Conservation (phyloP, 106 monocot species). For the Iris macrosiphon region DNA sequence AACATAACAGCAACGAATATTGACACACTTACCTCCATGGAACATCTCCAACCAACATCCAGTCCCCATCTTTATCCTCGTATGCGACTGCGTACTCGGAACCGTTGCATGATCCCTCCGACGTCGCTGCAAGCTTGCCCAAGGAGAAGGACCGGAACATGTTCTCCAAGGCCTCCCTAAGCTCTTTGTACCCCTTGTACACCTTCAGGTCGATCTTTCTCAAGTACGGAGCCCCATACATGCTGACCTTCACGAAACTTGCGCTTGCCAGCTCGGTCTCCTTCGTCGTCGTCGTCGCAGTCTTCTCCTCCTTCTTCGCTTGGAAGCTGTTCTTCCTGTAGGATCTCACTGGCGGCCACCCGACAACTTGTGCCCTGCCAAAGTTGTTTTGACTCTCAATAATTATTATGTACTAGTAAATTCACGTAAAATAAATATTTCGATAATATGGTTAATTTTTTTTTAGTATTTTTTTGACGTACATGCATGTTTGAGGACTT, state of each 20-base stretch:
- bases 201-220: constrained; percentile 66
- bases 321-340: constrained; percentile 21
- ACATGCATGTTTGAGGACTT: no score
- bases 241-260: constrained; percentile 77
- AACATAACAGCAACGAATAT: no score
- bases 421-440: no score
- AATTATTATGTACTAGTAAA: no score
- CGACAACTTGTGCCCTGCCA: constrained; percentile 66
- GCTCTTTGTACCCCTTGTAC: constrained; percentile 56
- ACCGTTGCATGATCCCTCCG: no score
- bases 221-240: constrained; percentile 81
- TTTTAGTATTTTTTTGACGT: no score
- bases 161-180: constrained; percentile 43
- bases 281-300: constrained; percentile 1
- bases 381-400: neutral
- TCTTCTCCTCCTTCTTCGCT: constrained; percentile 8
- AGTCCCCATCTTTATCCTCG: no score
- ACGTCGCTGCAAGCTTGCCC: no score
- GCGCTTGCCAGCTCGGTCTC: constrained; percentile 7
- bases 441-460: no score
- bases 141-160: constrained; percentile 62
- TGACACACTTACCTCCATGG: no score
- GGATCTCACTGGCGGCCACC: constrained; percentile 75
- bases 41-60: no score
- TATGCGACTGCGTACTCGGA: no score